phyloP scores from a whole-genome alignment of 148 eudicot genomes.

The Vaccinium vitisidaea region DNA sequence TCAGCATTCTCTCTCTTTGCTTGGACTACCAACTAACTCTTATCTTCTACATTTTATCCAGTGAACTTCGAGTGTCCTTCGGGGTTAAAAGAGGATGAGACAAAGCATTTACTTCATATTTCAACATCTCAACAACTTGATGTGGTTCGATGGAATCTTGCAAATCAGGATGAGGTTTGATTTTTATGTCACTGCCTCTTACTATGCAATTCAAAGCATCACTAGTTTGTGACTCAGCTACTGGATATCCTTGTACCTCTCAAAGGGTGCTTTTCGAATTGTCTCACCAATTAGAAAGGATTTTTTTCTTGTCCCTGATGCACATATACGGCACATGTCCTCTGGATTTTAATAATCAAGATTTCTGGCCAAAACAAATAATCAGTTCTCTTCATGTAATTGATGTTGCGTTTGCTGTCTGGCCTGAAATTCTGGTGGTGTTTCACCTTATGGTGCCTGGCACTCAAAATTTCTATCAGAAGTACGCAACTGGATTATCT shows the following conservation, averaged over 20 bases:
- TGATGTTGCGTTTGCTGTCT: background rate
- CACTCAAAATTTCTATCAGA: background rate
- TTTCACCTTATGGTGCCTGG: background rate
- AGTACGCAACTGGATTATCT: background rate
- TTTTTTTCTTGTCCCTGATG: background rate
- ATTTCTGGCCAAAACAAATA: background rate
- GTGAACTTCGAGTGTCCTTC: conserved; percentile 21
- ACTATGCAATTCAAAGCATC: conserved; percentile 4
- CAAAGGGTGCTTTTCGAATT: background rate
- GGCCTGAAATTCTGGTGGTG: background rate
- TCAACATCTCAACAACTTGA: conserved; percentile 47
- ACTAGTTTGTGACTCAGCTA: background rate
- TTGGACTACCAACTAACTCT: background rate
- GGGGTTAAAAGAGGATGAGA: conserved; percentile 58
- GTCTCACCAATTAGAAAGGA: no score
- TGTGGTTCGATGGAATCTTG: conserved; percentile 77
- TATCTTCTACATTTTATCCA: conserved; percentile 9
- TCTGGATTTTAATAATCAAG: background rate
- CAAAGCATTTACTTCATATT: conserved; percentile 76
- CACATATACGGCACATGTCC: background rate
- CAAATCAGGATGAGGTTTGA: conserved; percentile 89
- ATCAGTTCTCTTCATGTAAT: background rate
- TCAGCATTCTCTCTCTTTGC: background rate
- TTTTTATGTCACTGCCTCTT: conserved; percentile 9
- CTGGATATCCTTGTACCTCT: conserved; percentile 4